phyloP scores from a whole-genome alignment of 495 filamentous ascomycete species.

The Aspergillus sclerotiicarbonarius region DNA sequence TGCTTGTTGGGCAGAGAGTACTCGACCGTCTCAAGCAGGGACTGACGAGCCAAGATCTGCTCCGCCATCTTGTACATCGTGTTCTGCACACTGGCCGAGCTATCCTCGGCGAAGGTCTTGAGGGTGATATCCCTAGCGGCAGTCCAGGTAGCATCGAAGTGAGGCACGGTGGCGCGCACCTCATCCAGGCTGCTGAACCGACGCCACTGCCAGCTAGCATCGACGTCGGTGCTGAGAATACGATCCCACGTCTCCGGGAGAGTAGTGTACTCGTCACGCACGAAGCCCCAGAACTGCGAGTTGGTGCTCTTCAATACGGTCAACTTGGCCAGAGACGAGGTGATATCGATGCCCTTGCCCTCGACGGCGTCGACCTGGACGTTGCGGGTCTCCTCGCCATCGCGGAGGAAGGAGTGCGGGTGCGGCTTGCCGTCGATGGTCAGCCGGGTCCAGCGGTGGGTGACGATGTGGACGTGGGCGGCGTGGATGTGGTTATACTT shows the following conservation, averaged over 20 bases:
- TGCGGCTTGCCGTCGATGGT: slow-evolving; percentile 82
- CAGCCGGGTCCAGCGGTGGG: slow-evolving; percentile 92
- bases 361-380: slow-evolving; percentile 50
- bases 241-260: slow-evolving; percentile 90
- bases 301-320: slow-evolving; percentile 96
- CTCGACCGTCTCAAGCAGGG: slow-evolving; percentile 68
- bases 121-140: slow-evolving; percentile 77
- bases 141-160: slow-evolving; percentile 78
- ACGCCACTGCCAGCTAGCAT: slow-evolving; percentile 82
- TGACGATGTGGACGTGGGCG: slow-evolving; percentile 75
- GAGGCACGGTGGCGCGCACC: slow-evolving; percentile 58
- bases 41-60: slow-evolving; percentile 74
- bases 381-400: slow-evolving; percentile 78
- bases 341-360: slow-evolving; percentile 66
- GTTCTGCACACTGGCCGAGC: slow-evolving; percentile 88
- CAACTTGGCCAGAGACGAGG: slow-evolving; percentile 68
- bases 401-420: slow-evolving; percentile 93
- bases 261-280: slow-evolving; percentile 89
- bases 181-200: slow-evolving; percentile 63
- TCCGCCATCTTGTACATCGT: slow-evolving; percentile 99
- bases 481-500: slow-evolving; percentile 83
- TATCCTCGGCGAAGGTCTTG: slow-evolving; percentile 87
- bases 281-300: slow-evolving; percentile 91
- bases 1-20: slow-evolving; percentile 96
- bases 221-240: slow-evolving; percentile 89